Conservation (phyloP, 768 basidiomycete species). For the Cubamyces lactineus region DNA sequence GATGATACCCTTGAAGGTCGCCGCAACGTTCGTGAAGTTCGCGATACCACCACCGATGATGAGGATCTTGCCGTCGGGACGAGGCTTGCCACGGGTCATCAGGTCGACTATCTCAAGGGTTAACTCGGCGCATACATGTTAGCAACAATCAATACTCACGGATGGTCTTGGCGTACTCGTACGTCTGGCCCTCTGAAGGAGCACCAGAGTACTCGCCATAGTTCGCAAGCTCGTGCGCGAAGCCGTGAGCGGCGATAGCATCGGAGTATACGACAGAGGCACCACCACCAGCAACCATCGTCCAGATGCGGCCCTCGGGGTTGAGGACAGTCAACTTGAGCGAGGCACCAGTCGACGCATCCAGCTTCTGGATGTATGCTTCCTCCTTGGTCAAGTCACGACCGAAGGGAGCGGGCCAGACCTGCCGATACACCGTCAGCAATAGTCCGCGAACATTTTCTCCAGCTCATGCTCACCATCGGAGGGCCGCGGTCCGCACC, state of each 20-base stretch:
- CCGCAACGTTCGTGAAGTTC: slow-evolving; percentile 99
- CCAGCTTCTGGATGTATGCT: slow-evolving; percentile 98
- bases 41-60: slow-evolving; percentile 99
- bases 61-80: slow-evolving; percentile 92
- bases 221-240: slow-evolving; percentile 97
- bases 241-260: slow-evolving; percentile 90
- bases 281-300: slow-evolving; percentile 99
- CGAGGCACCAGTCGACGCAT: slow-evolving; percentile 95
- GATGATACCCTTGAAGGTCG: slow-evolving; percentile 99
- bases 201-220: slow-evolving; percentile 99
- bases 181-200: slow-evolving; percentile 96
- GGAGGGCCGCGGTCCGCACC: slow-evolving; percentile 94
- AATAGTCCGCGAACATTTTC: too few relatives aligned
- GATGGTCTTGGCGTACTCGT: slow-evolving; percentile 99
- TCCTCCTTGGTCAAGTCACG: slow-evolving; percentile 98
- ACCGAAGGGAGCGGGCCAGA: slow-evolving; percentile 94
- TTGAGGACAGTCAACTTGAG: slow-evolving; percentile 98
- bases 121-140: slow-evolving; percentile 8
- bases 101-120: slow-evolving; percentile 69
- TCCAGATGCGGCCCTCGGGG: slow-evolving; percentile 95
- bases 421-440: too few relatives aligned
- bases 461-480: slow-evolving; percentile 81
- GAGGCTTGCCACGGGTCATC: slow-evolving; percentile 86
- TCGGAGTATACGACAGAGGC: slow-evolving; percentile 71
- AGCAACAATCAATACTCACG: slow-evolving; percentile 48